Evolutionary conservation across 345 rosid genomes (phyloP).

Genomic region (Boechera retrofracta): DNA sequence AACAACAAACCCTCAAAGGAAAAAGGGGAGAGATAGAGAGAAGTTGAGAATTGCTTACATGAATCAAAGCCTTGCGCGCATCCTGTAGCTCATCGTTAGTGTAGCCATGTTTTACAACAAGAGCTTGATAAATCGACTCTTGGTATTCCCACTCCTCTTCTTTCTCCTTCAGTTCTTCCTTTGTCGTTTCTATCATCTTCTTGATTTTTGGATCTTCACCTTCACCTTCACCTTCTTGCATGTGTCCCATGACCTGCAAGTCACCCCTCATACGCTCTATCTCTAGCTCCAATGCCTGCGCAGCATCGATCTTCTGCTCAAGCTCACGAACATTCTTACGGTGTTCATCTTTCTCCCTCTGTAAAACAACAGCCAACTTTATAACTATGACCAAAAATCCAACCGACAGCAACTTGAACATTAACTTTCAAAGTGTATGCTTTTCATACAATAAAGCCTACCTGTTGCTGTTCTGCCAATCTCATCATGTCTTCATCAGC

Average conservation of each 20-base stretch:
- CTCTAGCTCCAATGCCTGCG: conserved; percentile 77
- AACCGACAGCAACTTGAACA: background rate
- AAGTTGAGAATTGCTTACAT: conserved; percentile 36
- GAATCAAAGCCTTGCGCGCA: conserved; percentile 47
- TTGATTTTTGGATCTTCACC: conserved; percentile 52
- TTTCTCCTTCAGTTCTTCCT: conserved; percentile 56
- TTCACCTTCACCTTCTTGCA: conserved; percentile 65
- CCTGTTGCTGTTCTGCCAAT: conserved; percentile 78
- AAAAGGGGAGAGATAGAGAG: background rate
- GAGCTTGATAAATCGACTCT: conserved; percentile 53
- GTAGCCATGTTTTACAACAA: conserved; percentile 33
- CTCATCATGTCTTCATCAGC: conserved; percentile 58
- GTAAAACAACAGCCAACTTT: conserved; percentile 35
- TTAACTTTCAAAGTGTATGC: background rate
- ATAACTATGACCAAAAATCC: conserved; percentile 13
- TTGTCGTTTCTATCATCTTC: conserved; percentile 52
- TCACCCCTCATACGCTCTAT: conserved; percentile 71
- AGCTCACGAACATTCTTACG: conserved; percentile 57
- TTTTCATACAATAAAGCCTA: conserved; percentile 19
- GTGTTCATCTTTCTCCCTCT: conserved; percentile 69
- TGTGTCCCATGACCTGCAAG: conserved; percentile 66
- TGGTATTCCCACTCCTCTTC: conserved; percentile 54
- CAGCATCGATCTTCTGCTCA: conserved; percentile 63
- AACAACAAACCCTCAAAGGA: conserved; percentile 5
- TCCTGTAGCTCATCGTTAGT: conserved; percentile 48